Evolutionary conservation across 176 grass and related monocot species (phyloP).

Genomic region (Triticum urartu): DNA sequence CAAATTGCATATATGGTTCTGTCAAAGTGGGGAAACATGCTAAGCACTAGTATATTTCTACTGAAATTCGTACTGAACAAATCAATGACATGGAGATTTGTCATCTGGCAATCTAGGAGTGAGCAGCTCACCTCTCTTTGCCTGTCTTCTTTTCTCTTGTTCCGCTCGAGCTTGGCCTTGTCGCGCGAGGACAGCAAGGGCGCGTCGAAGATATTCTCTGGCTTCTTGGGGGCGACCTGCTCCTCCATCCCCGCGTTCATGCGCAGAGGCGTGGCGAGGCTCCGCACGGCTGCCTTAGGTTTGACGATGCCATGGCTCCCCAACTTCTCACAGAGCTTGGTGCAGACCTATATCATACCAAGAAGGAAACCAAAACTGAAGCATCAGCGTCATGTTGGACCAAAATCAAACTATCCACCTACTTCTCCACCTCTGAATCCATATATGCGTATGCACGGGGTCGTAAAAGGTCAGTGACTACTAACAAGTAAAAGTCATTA

Average conservation of each 20-base stretch:
- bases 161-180: constrained; percentile 81
- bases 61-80: neutral
- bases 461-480: neutral
- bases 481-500: constrained; percentile 4
- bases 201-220: constrained; percentile 68
- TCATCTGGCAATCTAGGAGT: neutral
- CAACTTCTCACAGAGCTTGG: constrained; percentile 80
- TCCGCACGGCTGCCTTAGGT: constrained; percentile 75
- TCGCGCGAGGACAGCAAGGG: constrained; percentile 82
- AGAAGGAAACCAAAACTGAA: neutral
- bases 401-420: neutral
- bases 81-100: neutral
- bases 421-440: neutral
- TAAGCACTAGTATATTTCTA: neutral
- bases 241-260: constrained; percentile 94
- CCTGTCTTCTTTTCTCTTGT: constrained; percentile 91
- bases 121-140: constrained; percentile 72
- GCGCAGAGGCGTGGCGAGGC: constrained; percentile 73
- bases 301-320: constrained; percentile 79
- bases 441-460: neutral
- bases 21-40: neutral
- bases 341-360: constrained; percentile 59
- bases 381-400: neutral
- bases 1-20: neutral
- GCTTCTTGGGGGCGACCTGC: constrained; percentile 62